Conservation (phyloP, 2,329 filamentous ascomycete species). For the Pestalotiopsis sp. region DNA sequence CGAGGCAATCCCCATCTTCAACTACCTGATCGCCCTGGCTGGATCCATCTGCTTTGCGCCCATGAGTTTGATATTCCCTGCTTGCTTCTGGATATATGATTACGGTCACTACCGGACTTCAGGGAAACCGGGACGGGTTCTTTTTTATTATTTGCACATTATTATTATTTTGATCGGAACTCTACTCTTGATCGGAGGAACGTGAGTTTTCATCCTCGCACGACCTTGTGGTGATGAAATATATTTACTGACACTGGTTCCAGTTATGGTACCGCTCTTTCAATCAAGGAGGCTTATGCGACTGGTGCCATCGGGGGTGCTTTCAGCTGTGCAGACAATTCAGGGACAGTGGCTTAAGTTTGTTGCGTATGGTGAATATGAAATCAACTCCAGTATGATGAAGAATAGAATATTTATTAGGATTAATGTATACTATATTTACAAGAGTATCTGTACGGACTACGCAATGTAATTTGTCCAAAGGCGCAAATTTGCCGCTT, state of each 20-base stretch:
- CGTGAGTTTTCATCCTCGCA: slow-evolving; percentile 12
- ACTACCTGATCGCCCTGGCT: slow-evolving; percentile 13
- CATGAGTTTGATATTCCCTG: slow-evolving; percentile 13
- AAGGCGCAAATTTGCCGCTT: no score
- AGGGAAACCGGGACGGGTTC: slow-evolving; percentile 9
- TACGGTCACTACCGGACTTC: slow-evolving; percentile 6
- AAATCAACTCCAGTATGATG: background rate
- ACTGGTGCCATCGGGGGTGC: slow-evolving; percentile 19
- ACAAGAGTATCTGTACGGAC: no score
- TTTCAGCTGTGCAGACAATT: slow-evolving; percentile 23
- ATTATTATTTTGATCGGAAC: slow-evolving; percentile 17
- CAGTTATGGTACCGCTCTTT: slow-evolving; percentile 18
- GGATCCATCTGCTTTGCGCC: slow-evolving; percentile 16
- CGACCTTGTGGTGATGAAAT: background rate
- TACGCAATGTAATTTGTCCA: no score
- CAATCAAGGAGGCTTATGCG: slow-evolving; percentile 19
- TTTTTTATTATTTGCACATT: slow-evolving; percentile 16
- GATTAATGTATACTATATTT: no score
- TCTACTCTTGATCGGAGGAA: slow-evolving; percentile 18
- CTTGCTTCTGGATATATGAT: slow-evolving; percentile 13
- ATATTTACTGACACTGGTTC: background rate
- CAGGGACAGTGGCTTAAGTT: slow-evolving; percentile 2
- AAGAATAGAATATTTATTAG: no score
- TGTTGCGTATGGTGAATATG: background rate
- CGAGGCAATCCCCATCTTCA: slow-evolving; percentile 17